Percentiles rank a stretch among this genome's conserved stretches.
Evolutionary conservation across 768 basidiomycete genomes (phyloP).

Genomic region (Candolleomyces efflorescens): DNA sequence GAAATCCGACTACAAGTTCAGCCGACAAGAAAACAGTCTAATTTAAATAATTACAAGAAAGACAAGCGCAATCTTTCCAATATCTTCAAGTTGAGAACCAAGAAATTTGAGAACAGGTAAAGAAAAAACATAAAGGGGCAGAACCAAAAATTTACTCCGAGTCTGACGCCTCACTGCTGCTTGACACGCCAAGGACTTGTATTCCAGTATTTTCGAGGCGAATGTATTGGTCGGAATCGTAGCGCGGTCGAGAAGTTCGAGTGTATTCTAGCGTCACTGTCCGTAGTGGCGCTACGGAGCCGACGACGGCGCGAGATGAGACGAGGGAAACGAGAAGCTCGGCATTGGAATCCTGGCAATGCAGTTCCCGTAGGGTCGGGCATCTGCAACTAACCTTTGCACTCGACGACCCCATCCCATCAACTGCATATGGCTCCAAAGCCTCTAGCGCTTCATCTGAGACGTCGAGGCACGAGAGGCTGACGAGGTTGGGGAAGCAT

Average conservation of each 20-base stretch:
- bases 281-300: constrained; percentile 9
- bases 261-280: constrained; percentile 16
- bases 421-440: constrained; percentile 6
- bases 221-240: neutral
- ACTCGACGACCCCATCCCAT: neutral
- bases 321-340: constrained; percentile 17
- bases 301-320: constrained; percentile 9
- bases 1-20: neutral
- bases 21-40: neutral
- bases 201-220: constrained; percentile 12
- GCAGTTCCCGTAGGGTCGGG: constrained; percentile 19
- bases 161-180: constrained; percentile 6
- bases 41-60: neutral
- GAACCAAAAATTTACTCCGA: neutral
- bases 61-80: neutral
- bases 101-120: neutral
- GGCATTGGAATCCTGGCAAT: constrained; percentile 24
- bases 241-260: constrained; percentile 3
- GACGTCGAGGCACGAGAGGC: constrained; percentile 19
- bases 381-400: constrained; percentile 9
- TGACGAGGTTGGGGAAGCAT: constrained; percentile 19
- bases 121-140: neutral
- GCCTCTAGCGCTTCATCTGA: constrained; percentile 19
- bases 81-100: neutral
- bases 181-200: constrained; percentile 2